Percentiles rank a stretch among this genome's conserved stretches.
phyloP scores from a whole-genome alignment of 352 stramenopile species.

The Phytophthora niederhauseri region DNA sequence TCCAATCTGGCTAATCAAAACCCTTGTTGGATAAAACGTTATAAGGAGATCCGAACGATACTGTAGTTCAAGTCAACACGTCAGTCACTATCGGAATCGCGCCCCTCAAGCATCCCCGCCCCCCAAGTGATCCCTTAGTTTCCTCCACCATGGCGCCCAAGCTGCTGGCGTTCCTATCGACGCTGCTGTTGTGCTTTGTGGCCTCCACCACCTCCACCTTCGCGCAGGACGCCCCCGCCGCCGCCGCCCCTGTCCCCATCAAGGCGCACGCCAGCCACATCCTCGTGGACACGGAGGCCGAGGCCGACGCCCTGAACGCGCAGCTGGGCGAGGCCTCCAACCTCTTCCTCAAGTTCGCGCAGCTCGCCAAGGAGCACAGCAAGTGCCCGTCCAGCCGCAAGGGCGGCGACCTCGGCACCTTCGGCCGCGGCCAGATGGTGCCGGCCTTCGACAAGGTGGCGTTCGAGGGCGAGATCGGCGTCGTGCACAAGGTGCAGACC shows the following conservation, averaged over 20 bases:
- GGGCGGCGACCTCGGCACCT: slow-evolving; percentile 73
- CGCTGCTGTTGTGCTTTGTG: slow-evolving; percentile 30
- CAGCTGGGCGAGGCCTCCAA: slow-evolving; percentile 56
- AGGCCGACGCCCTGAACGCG: slow-evolving; percentile 63
- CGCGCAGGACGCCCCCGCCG: slow-evolving; percentile 9
- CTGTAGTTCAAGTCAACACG: neutral
- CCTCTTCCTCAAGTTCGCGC: slow-evolving; percentile 62
- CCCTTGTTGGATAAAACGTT: no score
- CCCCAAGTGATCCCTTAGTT: neutral
- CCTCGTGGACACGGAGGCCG: slow-evolving; percentile 70
- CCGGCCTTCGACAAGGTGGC: slow-evolving; percentile 75
- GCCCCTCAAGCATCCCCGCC: neutral
- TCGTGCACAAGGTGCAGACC: slow-evolving; percentile 86
- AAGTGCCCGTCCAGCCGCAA: slow-evolving; percentile 72
- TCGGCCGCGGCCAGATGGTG: slow-evolving; percentile 80
- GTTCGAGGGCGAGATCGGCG: slow-evolving; percentile 71
- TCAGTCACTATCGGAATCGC: slow-evolving; percentile 1
- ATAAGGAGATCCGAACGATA: no score
- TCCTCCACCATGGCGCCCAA: slow-evolving; percentile 25
- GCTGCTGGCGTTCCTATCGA: slow-evolving; percentile 29
- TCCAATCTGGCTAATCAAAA: no score
- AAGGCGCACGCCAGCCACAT: slow-evolving; percentile 83
- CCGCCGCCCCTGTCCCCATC: slow-evolving; percentile 15
- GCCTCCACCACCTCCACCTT: slow-evolving; percentile 8
- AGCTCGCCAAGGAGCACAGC: slow-evolving; percentile 74